Conservation (phyloP, 768 basidiomycete species). For the Trametes meyenii region DNA sequence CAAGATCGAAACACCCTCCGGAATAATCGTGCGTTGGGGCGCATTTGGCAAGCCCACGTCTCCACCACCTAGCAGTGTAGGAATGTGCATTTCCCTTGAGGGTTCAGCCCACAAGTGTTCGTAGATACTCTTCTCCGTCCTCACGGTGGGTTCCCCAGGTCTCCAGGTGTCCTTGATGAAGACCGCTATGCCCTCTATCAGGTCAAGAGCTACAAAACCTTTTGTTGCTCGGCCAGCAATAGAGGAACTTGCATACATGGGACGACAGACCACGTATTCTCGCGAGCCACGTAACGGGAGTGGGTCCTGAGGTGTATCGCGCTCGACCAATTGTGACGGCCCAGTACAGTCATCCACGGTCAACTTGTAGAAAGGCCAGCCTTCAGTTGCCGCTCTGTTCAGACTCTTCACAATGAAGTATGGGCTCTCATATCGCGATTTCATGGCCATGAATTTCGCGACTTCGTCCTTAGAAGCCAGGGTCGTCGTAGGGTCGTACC, state of each 20-base stretch:
- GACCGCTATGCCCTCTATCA: not conserved
- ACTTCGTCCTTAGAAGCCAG: slow-evolving; percentile 1
- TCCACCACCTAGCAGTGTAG: not conserved
- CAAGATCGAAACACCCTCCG: too few species aligned
- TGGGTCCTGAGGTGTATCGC: too few species aligned
- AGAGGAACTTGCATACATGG: not conserved
- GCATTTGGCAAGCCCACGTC: not conserved
- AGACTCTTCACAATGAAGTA: not conserved
- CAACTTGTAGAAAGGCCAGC: not conserved
- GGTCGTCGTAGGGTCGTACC: slow-evolving; percentile 5
- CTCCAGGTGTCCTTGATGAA: slow-evolving; percentile 6
- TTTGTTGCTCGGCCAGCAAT: not conserved
- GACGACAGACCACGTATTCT: not conserved
- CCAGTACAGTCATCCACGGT: too few species aligned
- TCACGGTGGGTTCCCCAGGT: not conserved
- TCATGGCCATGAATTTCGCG: not conserved
- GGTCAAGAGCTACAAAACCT: not conserved
- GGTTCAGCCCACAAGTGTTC: not conserved
- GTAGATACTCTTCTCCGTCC: not conserved
- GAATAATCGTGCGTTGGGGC: too few species aligned
- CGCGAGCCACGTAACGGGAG: not conserved
- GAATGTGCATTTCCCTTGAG: not conserved
- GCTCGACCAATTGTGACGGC: too few species aligned
- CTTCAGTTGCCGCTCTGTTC: not conserved
- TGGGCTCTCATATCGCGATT: not conserved